A percentile compares a stretch with the other conserved stretches of the same genome.
Evolutionary conservation across 2,329 filamentous ascomycete species (phyloP).

Genomic region (Alternaria brassicae): DNA sequence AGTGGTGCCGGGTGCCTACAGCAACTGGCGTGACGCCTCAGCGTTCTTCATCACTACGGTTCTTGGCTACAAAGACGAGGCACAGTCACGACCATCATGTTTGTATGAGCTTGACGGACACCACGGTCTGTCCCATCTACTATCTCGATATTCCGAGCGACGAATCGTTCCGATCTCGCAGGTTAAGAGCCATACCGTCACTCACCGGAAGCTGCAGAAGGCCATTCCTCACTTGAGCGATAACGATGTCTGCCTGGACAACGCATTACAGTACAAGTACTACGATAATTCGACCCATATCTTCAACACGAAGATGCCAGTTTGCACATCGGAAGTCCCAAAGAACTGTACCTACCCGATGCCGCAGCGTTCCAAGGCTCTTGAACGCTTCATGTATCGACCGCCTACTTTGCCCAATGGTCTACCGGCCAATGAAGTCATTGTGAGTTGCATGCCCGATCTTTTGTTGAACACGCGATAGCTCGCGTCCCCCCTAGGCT

Average conservation of each 20-base stretch:
- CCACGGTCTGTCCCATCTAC: slow-evolving; percentile 9
- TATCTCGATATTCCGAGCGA: slow-evolving; percentile 6
- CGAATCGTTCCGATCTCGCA: slow-evolving; percentile 48
- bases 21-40: slow-evolving; percentile 60
- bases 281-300: slow-evolving; percentile 27
- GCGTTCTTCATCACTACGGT: slow-evolving; percentile 53
- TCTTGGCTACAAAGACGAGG: slow-evolving; percentile 32
- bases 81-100: background rate
- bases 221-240: slow-evolving; percentile 36
- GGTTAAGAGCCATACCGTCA: slow-evolving; percentile 47
- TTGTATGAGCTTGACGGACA: slow-evolving; percentile 25
- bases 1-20: slow-evolving; percentile 50
- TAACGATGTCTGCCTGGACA: slow-evolving; percentile 54
- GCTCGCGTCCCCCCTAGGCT: no score
- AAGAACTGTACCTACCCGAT: slow-evolving; percentile 54
- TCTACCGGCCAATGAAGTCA: slow-evolving; percentile 57
- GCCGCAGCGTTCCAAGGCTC: slow-evolving; percentile 33
- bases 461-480: background rate
- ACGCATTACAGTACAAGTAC: slow-evolving; percentile 53
- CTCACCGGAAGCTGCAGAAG: slow-evolving; percentile 44
- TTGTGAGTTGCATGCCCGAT: slow-evolving; percentile 54
- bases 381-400: slow-evolving; percentile 55
- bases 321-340: slow-evolving; percentile 23
- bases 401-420: slow-evolving; percentile 35
- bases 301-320: slow-evolving; percentile 23